phyloP scores from a whole-genome alignment of 2,329 filamentous ascomycete species.

The Hymenoscyphus salicellus region DNA sequence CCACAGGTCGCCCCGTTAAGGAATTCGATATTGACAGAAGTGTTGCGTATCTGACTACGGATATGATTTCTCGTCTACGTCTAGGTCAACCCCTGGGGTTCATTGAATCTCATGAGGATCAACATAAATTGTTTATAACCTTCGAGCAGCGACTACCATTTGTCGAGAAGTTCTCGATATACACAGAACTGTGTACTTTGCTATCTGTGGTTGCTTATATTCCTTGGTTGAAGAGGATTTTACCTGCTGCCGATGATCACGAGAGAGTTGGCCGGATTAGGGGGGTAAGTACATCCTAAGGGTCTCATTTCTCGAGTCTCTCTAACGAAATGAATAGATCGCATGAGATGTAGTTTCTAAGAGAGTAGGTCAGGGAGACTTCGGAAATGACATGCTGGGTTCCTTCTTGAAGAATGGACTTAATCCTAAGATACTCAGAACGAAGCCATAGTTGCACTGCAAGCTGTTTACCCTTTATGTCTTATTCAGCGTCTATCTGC shows the following conservation, averaged over 20 bases:
- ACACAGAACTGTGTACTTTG: not conserved
- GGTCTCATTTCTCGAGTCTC: not conserved
- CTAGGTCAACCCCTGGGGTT: not conserved
- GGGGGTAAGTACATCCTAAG: not conserved
- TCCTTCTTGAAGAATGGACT: not conserved
- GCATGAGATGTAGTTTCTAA: not conserved
- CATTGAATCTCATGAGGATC: not conserved
- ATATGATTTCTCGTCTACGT: not conserved
- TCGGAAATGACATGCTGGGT: not conserved
- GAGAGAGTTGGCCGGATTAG: not conserved
- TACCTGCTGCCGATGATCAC: not conserved
- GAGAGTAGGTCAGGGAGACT: too few relatives aligned
- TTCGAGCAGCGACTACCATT: not conserved
- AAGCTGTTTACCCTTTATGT: too few relatives aligned
- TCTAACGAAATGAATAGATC: not conserved
- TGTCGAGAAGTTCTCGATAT: not conserved
- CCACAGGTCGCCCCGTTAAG: not conserved
- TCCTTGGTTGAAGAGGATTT: not conserved
- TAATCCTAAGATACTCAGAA: not conserved
- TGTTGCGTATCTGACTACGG: not conserved
- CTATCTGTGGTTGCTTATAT: not conserved
- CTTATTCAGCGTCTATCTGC: too few relatives aligned
- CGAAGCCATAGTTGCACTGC: not conserved
- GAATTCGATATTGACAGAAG: not conserved
- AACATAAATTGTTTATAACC: not conserved